Conservation (phyloP, 1,284 basidiomycete genomes). For the Heterobasidion parviporum region DNA sequence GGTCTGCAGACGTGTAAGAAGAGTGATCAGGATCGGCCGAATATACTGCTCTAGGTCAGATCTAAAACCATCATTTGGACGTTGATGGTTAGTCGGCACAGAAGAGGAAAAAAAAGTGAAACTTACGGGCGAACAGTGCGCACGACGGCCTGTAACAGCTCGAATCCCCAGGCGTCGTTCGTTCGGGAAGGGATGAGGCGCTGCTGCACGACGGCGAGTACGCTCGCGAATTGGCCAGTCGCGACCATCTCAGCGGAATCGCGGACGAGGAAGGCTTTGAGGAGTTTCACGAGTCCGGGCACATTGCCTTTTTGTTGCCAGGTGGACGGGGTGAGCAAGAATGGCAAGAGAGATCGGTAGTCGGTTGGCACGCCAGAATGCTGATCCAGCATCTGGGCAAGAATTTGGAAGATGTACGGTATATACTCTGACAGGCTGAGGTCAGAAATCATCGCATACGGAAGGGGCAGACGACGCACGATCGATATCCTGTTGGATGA, state of each 20-base stretch:
- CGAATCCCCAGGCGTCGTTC: constrained; percentile 90
- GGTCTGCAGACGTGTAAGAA: constrained; percentile 81
- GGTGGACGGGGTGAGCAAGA: constrained; percentile 78
- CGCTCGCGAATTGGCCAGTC: constrained; percentile 66
- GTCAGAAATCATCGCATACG: neutral
- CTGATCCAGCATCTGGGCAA: constrained; percentile 91
- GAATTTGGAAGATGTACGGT: constrained; percentile 95
- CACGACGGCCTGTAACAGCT: constrained; percentile 78
- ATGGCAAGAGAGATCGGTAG: constrained; percentile 76
- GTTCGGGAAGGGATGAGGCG: constrained; percentile 80
- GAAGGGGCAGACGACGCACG: constrained; percentile 40
- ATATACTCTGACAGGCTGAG: constrained; percentile 71
- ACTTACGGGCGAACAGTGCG: constrained; percentile 69
- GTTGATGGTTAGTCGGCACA: neutral
- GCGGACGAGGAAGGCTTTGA: constrained; percentile 78
- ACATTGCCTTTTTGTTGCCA: constrained; percentile 98
- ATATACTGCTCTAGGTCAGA: constrained; percentile 66
- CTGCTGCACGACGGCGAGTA: constrained; percentile 90
- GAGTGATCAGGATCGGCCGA: constrained; percentile 71
- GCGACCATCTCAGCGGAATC: constrained; percentile 68
- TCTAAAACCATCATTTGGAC: constrained; percentile 27
- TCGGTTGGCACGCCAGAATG: constrained; percentile 69
- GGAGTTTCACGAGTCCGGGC: constrained; percentile 84
- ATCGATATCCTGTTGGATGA: constrained; percentile 88
- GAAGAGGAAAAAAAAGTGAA: neutral